These are phyloP conservation scores for Fusarium sulawesiense DNA, from an alignment of 2,329 filamentous ascomycete genomes.

Conservation along the genomic window DNA sequence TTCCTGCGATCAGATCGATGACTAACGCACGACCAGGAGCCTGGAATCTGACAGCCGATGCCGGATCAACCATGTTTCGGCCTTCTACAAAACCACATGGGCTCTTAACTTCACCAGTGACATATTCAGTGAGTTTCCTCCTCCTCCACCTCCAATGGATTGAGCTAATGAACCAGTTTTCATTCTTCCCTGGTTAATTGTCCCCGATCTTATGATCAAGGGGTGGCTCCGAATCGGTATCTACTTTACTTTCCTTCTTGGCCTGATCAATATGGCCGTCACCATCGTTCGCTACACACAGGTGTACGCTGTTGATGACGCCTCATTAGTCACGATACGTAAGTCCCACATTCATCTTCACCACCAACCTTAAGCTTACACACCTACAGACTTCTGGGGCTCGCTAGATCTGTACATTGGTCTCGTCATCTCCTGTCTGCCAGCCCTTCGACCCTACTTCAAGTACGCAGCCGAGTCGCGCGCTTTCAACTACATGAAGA, in stretches of 20 bases:
- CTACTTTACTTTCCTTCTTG: slow-evolving; percentile 27
- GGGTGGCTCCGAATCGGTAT: slow-evolving; percentile 3
- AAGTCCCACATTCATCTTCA: accelerated
- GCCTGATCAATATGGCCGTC: slow-evolving; percentile 21
- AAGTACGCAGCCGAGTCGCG: slow-evolving; percentile 28
- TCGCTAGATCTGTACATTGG: slow-evolving; percentile 21
- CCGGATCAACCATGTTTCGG: too few relatives aligned
- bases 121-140: slow-evolving; percentile 20
- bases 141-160: too few relatives aligned
- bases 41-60: background rate
- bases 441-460: slow-evolving; percentile 26
- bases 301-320: background rate
- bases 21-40: background rate
- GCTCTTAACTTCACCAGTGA: slow-evolving; percentile 28
- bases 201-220: slow-evolving; percentile 22
- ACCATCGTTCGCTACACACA: slow-evolving; percentile 17
- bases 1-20: too few relatives aligned
- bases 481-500: slow-evolving; percentile 19
- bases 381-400: slow-evolving; percentile 8
- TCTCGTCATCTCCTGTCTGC: slow-evolving; percentile 23
- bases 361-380: background rate
- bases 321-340: slow-evolving; percentile 6
- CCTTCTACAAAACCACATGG: background rate
- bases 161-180: slow-evolving; percentile 13
- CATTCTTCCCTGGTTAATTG: slow-evolving; percentile 17